phyloP scores from a whole-genome alignment of 139 green algal species.

The Dunaliella sp. region DNA sequence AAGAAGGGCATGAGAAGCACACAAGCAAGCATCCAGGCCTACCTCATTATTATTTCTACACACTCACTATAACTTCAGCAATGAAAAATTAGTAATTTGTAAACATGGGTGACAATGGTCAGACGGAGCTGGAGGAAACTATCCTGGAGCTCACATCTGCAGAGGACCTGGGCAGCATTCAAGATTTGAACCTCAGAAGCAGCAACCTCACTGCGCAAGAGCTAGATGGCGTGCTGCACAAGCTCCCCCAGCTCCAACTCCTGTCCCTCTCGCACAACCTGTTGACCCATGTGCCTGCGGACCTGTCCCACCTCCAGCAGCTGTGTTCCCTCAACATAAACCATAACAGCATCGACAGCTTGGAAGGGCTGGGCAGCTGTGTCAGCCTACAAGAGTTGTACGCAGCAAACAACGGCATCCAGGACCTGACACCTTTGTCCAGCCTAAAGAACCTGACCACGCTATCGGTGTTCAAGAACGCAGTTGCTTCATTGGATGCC shows the following conservation, averaged over 20 bases:
- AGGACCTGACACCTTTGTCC: conserved; percentile 18
- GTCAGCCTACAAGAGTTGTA: conserved; percentile 23
- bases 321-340: conserved; percentile 38
- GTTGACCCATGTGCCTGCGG: conserved; percentile 9
- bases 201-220: conserved; percentile 14
- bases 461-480: conserved; percentile 34
- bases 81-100: too few relatives aligned
- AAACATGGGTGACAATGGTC: too few relatives aligned
- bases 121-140: conserved; percentile 15
- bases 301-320: conserved; percentile 22
- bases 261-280: conserved; percentile 44
- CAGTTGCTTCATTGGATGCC: conserved; percentile 18
- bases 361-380: conserved; percentile 29
- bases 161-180: conserved; percentile 19
- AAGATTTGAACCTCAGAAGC: conserved; percentile 26
- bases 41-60: too few relatives aligned
- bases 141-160: conserved; percentile 29
- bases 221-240: conserved; percentile 1
- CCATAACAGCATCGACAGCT: conserved; percentile 31
- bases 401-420: conserved; percentile 28
- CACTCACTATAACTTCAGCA: too few relatives aligned
- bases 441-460: background rate
- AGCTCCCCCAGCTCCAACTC: conserved; percentile 15
- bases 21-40: too few relatives aligned
- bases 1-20: too few relatives aligned